Evolutionary conservation across 129 eudicot genomes (phyloP).

Genomic region (Kitagawia praeruptora): DNA sequence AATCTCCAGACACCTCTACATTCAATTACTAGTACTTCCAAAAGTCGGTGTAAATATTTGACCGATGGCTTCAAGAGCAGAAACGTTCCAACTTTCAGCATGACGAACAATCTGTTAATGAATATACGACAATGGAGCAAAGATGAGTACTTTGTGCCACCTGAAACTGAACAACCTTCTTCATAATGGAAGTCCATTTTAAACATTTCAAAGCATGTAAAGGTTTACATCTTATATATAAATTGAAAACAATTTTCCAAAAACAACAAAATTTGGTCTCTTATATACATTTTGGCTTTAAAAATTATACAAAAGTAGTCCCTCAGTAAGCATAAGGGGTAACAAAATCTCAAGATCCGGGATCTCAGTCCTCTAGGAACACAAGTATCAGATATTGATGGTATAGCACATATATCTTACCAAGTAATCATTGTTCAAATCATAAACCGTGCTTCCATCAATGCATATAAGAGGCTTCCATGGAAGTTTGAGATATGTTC

Average conservation of each 20-base stretch:
- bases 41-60: conserved; percentile 72
- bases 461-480: conserved; percentile 78
- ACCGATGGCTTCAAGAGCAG: conserved; percentile 79
- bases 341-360: neutral
- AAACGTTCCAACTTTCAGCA: conserved; percentile 81
- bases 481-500: conserved; percentile 90
- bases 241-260: neutral
- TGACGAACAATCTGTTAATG: conserved; percentile 63
- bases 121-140: neutral
- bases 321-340: neutral
- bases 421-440: conserved; percentile 40
- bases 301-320: neutral
- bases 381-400: neutral
- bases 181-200: neutral
- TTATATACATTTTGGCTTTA: neutral
- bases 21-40: conserved; percentile 15
- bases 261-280: neutral
- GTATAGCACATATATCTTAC: conserved; percentile 25
- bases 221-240: neutral
- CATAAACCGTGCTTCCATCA: conserved; percentile 75
- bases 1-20: neutral
- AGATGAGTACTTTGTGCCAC: neutral
- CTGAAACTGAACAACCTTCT: neutral
- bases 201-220: neutral
- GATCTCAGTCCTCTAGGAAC: neutral